phyloP scores from a whole-genome alignment of 352 stramenopile species.

The Globisporangium solare region DNA sequence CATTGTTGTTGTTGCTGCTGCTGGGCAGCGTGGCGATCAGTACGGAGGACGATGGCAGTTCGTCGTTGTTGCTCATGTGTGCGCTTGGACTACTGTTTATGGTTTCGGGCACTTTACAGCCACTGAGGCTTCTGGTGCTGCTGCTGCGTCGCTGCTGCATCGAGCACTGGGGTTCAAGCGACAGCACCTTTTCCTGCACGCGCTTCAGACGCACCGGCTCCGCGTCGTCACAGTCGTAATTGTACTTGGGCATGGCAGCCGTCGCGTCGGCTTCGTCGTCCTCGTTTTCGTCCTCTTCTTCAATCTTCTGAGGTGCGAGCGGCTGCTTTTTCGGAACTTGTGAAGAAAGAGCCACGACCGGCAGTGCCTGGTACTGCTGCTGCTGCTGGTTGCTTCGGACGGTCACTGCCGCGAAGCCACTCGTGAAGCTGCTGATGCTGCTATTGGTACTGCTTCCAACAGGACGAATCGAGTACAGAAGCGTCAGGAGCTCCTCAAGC shows the following conservation, averaged over 20 bases:
- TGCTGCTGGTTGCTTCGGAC: conserved; percentile 8
- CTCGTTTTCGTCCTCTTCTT: conserved; percentile 34
- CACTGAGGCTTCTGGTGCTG: conserved; percentile 3
- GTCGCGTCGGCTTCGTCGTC: conserved; percentile 28
- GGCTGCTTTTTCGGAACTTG: conserved; percentile 14
- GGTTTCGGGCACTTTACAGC: conserved; percentile 1
- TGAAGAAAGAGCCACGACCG: background rate
- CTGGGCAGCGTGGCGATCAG: background rate
- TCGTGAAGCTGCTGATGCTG: conserved; percentile 6
- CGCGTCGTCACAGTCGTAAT: conserved; percentile 31
- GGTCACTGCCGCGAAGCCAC: background rate
- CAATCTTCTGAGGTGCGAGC: conserved; percentile 36
- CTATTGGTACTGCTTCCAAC: conserved; percentile 1
- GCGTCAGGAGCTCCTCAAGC: conserved; percentile 32
- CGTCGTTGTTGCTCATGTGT: conserved; percentile 12
- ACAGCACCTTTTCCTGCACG: background rate
- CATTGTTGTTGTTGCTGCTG: background rate
- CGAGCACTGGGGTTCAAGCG: background rate
- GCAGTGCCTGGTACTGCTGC: background rate
- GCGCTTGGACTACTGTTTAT: background rate
- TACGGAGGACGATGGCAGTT: conserved; percentile 2
- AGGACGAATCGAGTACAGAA: conserved; percentile 33
- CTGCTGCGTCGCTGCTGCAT: background rate
- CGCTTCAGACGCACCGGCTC: background rate
- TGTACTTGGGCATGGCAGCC: conserved; percentile 24